Base-by-base conservation (phyloP, 2,329 filamentous ascomycete species). In the Sarocladium strictum region DNA sequence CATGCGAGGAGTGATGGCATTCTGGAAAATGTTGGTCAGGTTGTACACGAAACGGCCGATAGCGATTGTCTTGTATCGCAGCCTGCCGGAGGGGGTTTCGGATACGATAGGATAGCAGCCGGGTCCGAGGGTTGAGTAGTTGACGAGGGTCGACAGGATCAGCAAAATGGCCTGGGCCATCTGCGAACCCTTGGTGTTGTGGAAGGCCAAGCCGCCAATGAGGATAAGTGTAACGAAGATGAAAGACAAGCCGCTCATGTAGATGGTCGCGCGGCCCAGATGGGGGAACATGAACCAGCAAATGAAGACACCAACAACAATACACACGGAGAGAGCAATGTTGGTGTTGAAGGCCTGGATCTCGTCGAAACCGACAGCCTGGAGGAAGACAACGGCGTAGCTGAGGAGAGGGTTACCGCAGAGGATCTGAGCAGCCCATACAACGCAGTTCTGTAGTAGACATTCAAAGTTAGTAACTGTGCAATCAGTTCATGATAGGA, bases 271-370 rank as follows among this genome's bases (percentile, higher is more conserved):
- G 2, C 76, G 70, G 9, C 76, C 76, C 40, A 71, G 66, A n/a
- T 63, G 63, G 54, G 68, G 66, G 47, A 77, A 66, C 19, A 71
- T 66, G 19, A 69, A 65, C 69, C 72, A 76, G 0, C 73, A 76
- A 21, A 75, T 55, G 3, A 74, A 61, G 11, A 70, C 70, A 3
- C 76, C 72, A 17, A 73, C 43, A 17, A 77, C 74, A 2, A 38
- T 37, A 19, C 19, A 32, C 12, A 19, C 26, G 14, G 35, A 21
- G 15, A 47, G 74, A 27, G 78, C 80, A 53, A 83, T 69, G 26
- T 76, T 72, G 56, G 80, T 77, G 41, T 73, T 69, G 58, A 79
- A 80, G 0, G 78, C 69, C 23, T 70, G 69, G 54, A 64, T 67
- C 21, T 70, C 64, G 51, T 65, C 60, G 14, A 77, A 65, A 17